These are phyloP conservation scores for Venturia oleaginea DNA, from an alignment of 2,329 filamentous ascomycete genomes.

Conservation along the genomic window DNA sequence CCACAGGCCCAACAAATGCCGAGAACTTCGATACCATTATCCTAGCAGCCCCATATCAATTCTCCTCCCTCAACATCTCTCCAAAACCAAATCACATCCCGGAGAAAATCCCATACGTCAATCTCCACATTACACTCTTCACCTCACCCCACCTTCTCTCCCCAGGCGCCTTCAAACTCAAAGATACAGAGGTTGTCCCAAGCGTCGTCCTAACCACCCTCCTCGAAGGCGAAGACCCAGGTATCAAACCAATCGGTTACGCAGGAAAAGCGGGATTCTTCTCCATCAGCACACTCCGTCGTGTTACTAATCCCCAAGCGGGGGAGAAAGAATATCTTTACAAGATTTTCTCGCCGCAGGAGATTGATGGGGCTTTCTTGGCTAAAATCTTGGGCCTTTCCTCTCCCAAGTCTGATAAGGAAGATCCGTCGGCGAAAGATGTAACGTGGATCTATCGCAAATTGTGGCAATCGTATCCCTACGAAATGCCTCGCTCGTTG, in stretches of 20 bases:
- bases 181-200: slow-evolving; percentile 50
- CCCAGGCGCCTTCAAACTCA: slow-evolving; percentile 61
- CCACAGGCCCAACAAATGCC: slow-evolving; percentile 5
- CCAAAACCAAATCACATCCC: slow-evolving; percentile 44
- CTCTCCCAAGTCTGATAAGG: slow-evolving; percentile 13
- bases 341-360: slow-evolving; percentile 55
- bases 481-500: slow-evolving; percentile 71
- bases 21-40: slow-evolving; percentile 66
- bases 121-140: slow-evolving; percentile 83
- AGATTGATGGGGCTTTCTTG: slow-evolving; percentile 39
- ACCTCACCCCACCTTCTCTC: slow-evolving; percentile 66
- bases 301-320: slow-evolving; percentile 48
- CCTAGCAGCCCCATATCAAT: slow-evolving; percentile 77
- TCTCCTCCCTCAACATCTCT: slow-evolving; percentile 54
- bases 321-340: slow-evolving; percentile 47
- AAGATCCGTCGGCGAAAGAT: slow-evolving; percentile 26
- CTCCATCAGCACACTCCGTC: slow-evolving; percentile 67
- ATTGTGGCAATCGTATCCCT: slow-evolving; percentile 77
- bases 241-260: slow-evolving; percentile 34
- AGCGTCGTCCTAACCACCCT: slow-evolving; percentile 77
- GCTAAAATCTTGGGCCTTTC: slow-evolving; percentile 38
- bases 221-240: slow-evolving; percentile 45
- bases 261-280: slow-evolving; percentile 74
- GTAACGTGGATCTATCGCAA: slow-evolving; percentile 73
- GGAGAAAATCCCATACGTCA: slow-evolving; percentile 74